These are phyloP conservation scores for Scedosporium apiospermum DNA, from an alignment of 2,329 filamentous ascomycete species.

Conservation along the genomic window DNA sequence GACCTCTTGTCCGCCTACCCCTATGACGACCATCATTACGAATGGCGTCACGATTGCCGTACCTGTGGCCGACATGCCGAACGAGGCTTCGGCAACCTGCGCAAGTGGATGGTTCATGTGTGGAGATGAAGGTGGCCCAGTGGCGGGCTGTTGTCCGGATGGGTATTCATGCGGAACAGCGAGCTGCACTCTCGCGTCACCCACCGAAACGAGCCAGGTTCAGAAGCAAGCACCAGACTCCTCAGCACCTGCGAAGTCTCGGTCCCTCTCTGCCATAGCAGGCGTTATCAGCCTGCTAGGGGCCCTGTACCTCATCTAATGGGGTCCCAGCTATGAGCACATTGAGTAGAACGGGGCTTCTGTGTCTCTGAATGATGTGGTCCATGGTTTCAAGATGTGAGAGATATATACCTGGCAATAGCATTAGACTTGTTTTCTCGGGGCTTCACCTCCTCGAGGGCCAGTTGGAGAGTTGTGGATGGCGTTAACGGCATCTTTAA, in stretches of 20 bases:
- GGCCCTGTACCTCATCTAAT: neutral
- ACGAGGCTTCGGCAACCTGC: constrained; percentile 42
- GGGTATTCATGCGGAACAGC: constrained; percentile 65
- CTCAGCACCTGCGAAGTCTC: neutral
- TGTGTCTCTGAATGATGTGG: too few species aligned
- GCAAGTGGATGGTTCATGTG: constrained; percentile 74
- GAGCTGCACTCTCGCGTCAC: constrained; percentile 55
- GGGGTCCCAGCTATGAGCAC: neutral
- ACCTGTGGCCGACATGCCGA: constrained; percentile 38
- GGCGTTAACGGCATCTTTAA: too few species aligned
- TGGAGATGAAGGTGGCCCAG: constrained; percentile 42
- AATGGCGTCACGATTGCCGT: constrained; percentile 64
- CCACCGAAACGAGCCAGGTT: constrained; percentile 45
- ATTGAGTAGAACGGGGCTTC: too few species aligned
- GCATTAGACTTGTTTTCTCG: too few species aligned
- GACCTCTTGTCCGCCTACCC: constrained; percentile 60
- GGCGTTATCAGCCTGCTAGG: neutral
- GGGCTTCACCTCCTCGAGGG: too few species aligned
- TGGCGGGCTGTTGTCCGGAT: constrained; percentile 75
- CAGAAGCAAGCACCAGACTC: constrained; percentile 38
- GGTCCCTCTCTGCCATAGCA: neutral
- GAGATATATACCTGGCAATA: too few species aligned
- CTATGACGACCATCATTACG: constrained; percentile 54
- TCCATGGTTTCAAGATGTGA: too few species aligned
- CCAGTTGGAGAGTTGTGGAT: too few species aligned